phyloP scores from a whole-genome alignment of 805 yeast species.

The Diddensiella santjacobensis region DNA sequence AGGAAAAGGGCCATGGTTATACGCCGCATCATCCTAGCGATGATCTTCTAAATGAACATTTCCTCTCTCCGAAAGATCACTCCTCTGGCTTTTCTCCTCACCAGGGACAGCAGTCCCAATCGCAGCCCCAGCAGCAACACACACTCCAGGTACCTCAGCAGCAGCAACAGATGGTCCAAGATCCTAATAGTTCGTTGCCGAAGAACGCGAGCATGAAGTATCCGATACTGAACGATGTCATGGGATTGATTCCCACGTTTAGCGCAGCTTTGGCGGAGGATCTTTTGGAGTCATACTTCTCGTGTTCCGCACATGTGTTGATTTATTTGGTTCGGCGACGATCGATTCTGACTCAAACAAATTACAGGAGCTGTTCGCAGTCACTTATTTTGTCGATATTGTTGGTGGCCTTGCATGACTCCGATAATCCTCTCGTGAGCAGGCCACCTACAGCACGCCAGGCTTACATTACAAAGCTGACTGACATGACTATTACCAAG shows the following conservation, averaged over 20 bases:
- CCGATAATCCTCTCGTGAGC: conserved; percentile 30
- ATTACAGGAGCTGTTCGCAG: conserved; percentile 23
- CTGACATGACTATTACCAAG: conserved; percentile 24
- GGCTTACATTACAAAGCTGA: conserved; percentile 23
- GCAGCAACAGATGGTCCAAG: conserved; percentile 11
- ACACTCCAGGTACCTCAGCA: not conserved
- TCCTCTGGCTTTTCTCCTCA: not conserved
- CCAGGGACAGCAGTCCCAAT: not conserved
- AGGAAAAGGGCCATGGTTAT: not conserved
- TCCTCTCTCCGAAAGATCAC: not conserved
- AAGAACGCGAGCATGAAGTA: conserved; percentile 12
- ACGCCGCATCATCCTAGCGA: not conserved
- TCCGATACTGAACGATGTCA: conserved; percentile 23
- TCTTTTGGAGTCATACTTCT: conserved; percentile 29
- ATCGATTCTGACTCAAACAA: conserved; percentile 23
- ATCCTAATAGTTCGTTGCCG: conserved; percentile 2
- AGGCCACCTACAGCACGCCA: conserved; percentile 29
- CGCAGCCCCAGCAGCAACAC: not conserved
- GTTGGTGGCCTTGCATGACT: conserved; percentile 31
- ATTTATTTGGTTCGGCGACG: conserved; percentile 27
- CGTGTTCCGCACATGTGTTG: conserved; percentile 29
- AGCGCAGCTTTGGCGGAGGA: conserved; percentile 28
- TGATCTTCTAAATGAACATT: not conserved
- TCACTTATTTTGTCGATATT: conserved; percentile 29
- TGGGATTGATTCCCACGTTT: conserved; percentile 15